Conservation (phyloP, 2,329 filamentous ascomycete genomes). For the Stemphylium lycopersici region DNA sequence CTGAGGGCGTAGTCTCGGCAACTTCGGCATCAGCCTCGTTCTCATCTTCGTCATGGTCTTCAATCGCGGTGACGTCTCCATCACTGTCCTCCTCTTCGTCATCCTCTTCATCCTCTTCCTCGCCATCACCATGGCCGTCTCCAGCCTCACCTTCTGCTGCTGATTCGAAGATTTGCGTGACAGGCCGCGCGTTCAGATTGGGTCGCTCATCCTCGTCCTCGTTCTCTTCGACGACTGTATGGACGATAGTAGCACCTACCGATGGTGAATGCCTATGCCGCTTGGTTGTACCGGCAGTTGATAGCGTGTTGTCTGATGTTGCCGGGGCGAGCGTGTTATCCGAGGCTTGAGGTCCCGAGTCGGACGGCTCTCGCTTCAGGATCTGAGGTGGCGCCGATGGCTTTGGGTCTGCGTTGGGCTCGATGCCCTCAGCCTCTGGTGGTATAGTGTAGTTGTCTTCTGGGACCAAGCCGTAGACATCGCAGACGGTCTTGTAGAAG, state of each 20-base stretch:
- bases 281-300: slow-evolving; percentile 73
- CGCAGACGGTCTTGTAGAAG: slow-evolving; percentile 96
- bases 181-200: slow-evolving; percentile 16
- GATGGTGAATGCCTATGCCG: slow-evolving; percentile 84
- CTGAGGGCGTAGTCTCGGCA: slow-evolving; percentile 23
- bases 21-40: slow-evolving; percentile 18
- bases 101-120: slow-evolving; percentile 22
- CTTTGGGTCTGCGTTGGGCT: slow-evolving; percentile 53
- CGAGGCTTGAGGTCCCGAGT: slow-evolving; percentile 25
- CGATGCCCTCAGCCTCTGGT: slow-evolving; percentile 83
- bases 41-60: slow-evolving; percentile 19
- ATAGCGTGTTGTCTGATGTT: slow-evolving; percentile 54
- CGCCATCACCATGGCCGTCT: slow-evolving; percentile 10
- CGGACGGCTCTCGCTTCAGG: slow-evolving; percentile 45
- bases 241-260: slow-evolving; percentile 73
- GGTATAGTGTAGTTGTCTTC: slow-evolving; percentile 96
- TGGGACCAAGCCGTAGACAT: slow-evolving; percentile 85
- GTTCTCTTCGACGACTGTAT: slow-evolving; percentile 81
- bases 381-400: slow-evolving; percentile 38
- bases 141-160: slow-evolving; percentile 14
- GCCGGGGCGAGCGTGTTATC: slow-evolving; percentile 32
- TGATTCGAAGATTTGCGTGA: slow-evolving; percentile 27
- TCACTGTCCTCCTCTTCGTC: slow-evolving; percentile 9
- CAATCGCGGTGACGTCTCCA: slow-evolving; percentile 4
- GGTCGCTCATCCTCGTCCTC: slow-evolving; percentile 68